Evolutionary conservation across 1,284 basidiomycete genomes (phyloP).

Genomic region (Pterula multifida): DNA sequence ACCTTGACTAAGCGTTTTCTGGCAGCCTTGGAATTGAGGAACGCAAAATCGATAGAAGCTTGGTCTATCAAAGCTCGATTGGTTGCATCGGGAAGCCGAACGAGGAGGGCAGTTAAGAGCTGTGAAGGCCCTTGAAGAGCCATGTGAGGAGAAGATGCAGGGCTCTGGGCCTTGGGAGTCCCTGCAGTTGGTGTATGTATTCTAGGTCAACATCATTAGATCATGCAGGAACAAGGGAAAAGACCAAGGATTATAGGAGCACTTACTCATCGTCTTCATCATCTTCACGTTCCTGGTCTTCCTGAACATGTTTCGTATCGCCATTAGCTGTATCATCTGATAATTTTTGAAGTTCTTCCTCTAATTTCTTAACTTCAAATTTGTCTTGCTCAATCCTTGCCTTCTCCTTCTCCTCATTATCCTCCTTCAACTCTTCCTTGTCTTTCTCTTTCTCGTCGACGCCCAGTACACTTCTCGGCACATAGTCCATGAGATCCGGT

Average conservation of each 20-base stretch:
- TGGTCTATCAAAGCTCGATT: constrained; percentile 91
- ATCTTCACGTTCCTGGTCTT: constrained; percentile 12
- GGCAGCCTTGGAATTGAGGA: constrained; percentile 92
- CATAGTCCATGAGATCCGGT: constrained; percentile 83
- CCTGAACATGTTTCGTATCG: constrained; percentile 2
- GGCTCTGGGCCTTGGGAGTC: constrained; percentile 50
- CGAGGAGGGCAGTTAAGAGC: constrained; percentile 82
- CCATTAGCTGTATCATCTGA: constrained; percentile 17
- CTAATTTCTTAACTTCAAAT: constrained; percentile 55
- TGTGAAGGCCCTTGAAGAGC: constrained; percentile 86
- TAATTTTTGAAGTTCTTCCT: constrained; percentile 55
- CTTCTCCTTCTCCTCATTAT: constrained; percentile 22
- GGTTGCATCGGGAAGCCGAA: constrained; percentile 87
- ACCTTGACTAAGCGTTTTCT: constrained; percentile 84
- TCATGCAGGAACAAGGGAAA: constrained; percentile 7
- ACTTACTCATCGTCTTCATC: constrained; percentile 40
- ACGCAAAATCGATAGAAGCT: constrained; percentile 91
- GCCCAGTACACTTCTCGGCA: constrained; percentile 83
- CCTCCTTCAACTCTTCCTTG: constrained; percentile 27
- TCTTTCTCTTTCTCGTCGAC: constrained; percentile 41
- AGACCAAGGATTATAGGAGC: background rate
- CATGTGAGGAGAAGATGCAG: constrained; percentile 52
- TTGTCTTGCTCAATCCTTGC: constrained; percentile 37
- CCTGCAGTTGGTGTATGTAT: constrained; percentile 52
- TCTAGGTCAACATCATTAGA: constrained; percentile 14